Evolutionary conservation across 768 basidiomycete genomes (phyloP).

Genomic region (Serendipita sp.): DNA sequence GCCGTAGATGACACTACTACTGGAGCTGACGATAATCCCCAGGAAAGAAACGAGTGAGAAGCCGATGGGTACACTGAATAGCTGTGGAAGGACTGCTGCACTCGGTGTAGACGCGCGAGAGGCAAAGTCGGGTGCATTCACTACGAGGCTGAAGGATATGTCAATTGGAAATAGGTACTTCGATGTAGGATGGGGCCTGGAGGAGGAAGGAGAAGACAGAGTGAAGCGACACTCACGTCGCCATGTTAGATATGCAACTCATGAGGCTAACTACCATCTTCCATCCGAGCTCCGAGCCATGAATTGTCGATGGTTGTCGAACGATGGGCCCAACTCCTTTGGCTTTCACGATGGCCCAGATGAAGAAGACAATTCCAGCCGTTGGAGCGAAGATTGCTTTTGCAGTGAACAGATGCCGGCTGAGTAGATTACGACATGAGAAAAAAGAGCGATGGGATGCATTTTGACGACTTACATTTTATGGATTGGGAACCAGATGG

Average conservation of each 20-base stretch:
- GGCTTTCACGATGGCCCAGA: slow-evolving; percentile 65
- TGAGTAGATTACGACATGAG: neutral
- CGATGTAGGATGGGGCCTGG: neutral
- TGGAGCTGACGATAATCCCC: slow-evolving; percentile 68
- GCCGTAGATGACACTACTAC: slow-evolving; percentile 58
- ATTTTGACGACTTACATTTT: slow-evolving; percentile 36
- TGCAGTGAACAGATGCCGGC: slow-evolving; percentile 59
- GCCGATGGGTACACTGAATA: slow-evolving; percentile 52
- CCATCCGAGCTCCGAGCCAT: slow-evolving; percentile 59
- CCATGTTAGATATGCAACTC: slow-evolving; percentile 69
- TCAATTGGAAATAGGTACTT: neutral
- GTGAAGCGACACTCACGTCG: slow-evolving; percentile 33
- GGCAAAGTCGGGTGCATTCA: slow-evolving; percentile 64
- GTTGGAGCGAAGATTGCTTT: slow-evolving; percentile 60
- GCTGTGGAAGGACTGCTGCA: slow-evolving; percentile 42
- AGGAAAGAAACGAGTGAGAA: slow-evolving; percentile 65
- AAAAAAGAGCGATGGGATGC: slow-evolving; percentile 18
- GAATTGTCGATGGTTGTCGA: slow-evolving; percentile 41
- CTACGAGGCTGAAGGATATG: slow-evolving; percentile 15
- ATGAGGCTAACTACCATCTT: slow-evolving; percentile 55
- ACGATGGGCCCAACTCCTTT: slow-evolving; percentile 65
- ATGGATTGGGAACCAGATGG: slow-evolving; percentile 72
- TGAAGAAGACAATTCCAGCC: slow-evolving; percentile 55
- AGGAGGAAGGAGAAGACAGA: slow-evolving; percentile 27
- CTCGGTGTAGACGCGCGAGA: slow-evolving; percentile 33